Evolutionary conservation across 148 eudicot genomes (phyloP).

Genomic region (Chenopodium album): DNA sequence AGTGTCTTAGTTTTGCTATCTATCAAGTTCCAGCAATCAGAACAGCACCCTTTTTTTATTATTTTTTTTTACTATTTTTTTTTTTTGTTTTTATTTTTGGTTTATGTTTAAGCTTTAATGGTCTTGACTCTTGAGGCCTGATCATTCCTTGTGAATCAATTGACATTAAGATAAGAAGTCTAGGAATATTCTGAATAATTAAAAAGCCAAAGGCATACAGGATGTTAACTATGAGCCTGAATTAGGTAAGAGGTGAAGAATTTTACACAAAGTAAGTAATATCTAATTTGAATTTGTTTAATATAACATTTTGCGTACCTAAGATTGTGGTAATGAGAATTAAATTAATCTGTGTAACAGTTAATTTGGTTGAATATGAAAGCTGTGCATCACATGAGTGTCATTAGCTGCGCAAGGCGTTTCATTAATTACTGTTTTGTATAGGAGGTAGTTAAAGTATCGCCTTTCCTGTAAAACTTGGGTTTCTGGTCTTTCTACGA

Average conservation of each 20-base stretch:
- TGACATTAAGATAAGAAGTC: not conserved
- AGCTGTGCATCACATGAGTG: conserved; percentile 1
- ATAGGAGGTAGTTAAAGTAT: not conserved
- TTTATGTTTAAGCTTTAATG: not conserved
- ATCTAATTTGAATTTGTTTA: not conserved
- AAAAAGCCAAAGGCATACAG: not conserved
- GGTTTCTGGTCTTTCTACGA: not conserved
- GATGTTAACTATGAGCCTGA: not conserved
- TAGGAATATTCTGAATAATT: not conserved
- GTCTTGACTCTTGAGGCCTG: not conserved
- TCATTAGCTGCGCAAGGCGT: not conserved
- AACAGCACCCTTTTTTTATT: no score
- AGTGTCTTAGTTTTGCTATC: not conserved
- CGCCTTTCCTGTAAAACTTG: not conserved
- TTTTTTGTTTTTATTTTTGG: no score
- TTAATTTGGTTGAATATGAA: not conserved
- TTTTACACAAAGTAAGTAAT: not conserved
- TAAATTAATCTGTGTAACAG: conserved; percentile 1
- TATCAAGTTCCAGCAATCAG: no score
- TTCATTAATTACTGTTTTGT: not conserved
- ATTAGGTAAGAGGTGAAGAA: not conserved
- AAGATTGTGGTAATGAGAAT: not conserved
- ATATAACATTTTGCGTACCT: not conserved
- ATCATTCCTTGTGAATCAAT: not conserved
- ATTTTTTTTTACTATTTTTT: not conserved